A percentile compares a stretch with the other conserved stretches of the same genome.
phyloP scores from a whole-genome alignment of 805 yeast genomes.

The Ogataea paradorogensis region DNA sequence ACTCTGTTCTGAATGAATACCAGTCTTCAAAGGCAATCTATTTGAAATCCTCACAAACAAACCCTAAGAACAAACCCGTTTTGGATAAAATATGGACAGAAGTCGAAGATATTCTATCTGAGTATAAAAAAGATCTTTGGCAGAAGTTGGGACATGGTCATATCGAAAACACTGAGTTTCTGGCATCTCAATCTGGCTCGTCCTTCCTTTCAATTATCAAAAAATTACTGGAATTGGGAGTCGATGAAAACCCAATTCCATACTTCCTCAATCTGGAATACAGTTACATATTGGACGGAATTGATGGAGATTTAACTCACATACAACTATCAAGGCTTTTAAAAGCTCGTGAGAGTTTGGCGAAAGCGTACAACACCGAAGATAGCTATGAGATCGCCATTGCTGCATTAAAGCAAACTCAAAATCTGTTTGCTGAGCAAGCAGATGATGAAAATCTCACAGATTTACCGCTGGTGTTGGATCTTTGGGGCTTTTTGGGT shows the following conservation, averaged over 20 bases:
- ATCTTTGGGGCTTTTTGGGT: conserved; percentile 55
- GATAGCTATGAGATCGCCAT: conserved; percentile 20
- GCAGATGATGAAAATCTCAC: conserved; percentile 22
- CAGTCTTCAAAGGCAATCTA: conserved; percentile 40
- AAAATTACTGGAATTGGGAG: conserved; percentile 61
- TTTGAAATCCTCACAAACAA: conserved; percentile 4
- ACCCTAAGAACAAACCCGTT: conserved; percentile 28
- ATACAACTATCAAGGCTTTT: conserved; percentile 40
- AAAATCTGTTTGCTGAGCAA: conserved; percentile 21
- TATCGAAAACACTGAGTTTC: conserved; percentile 28
- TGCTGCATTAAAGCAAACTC: conserved; percentile 29
- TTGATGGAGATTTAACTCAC: conserved; percentile 39
- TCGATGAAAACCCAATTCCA: conserved; percentile 57
- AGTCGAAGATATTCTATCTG: conserved; percentile 51
- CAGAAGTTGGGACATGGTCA: conserved; percentile 38
- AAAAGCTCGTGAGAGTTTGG: conserved; percentile 39
- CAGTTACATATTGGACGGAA: conserved; percentile 35
- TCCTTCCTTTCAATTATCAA: conserved; percentile 43
- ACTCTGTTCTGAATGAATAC: conserved; percentile 55
- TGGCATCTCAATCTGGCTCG: conserved; percentile 14
- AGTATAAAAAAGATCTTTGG: conserved; percentile 56
- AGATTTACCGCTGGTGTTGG: conserved; percentile 55
- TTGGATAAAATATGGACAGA: conserved; percentile 54
- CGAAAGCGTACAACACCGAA: conserved; percentile 31
- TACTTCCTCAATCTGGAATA: conserved; percentile 59